Conservation (phyloP, 257 asterid genomes). For the Schizonepeta tenuifolia region DNA sequence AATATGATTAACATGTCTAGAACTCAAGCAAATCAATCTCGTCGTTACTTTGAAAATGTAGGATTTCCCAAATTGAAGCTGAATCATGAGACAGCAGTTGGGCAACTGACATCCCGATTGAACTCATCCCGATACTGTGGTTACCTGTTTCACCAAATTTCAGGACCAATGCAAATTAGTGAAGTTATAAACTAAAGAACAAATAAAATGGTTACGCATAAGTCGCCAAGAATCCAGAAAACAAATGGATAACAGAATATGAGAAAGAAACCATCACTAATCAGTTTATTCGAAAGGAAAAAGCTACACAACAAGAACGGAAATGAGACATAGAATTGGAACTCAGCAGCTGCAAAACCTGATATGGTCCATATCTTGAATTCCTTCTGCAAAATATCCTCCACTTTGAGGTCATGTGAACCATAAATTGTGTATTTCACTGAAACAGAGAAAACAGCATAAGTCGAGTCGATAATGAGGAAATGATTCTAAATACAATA, state of each 20-base stretch:
- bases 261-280: background rate
- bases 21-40: background rate
- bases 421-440: constrained; percentile 62
- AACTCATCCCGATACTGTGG: constrained; percentile 74
- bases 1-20: background rate
- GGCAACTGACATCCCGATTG: constrained; percentile 69
- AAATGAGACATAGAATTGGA: constrained; percentile 8
- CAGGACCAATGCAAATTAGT: constrained; percentile 24
- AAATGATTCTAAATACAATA: constrained; percentile 18
- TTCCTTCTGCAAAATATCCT: constrained; percentile 66
- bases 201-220: constrained; percentile 1
- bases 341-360: constrained; percentile 41
- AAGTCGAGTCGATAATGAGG: background rate
- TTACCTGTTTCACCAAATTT: constrained; percentile 47
- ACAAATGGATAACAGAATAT: background rate
- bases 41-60: constrained; percentile 60
- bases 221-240: background rate
- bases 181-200: background rate
- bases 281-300: constrained; percentile 18
- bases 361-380: constrained; percentile 58
- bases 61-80: constrained; percentile 58
- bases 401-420: constrained; percentile 51
- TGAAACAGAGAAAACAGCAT: constrained; percentile 35
- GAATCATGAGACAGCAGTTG: constrained; percentile 66
- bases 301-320: background rate